These are phyloP conservation scores for Scutellaria barbata DNA, from an alignment of 257 asterid species.

Conservation along the genomic window DNA sequence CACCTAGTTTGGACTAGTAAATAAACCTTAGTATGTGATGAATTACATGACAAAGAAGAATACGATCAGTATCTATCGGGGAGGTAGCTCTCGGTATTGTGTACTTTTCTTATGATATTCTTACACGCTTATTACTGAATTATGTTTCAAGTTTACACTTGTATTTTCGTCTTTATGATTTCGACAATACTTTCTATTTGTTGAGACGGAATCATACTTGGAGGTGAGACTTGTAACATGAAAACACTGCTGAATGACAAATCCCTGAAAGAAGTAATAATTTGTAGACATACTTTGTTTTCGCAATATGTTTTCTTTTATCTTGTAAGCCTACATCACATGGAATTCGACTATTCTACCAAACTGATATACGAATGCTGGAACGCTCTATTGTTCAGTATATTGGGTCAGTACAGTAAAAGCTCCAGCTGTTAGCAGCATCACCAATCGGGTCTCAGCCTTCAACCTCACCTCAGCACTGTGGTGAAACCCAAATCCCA, in stretches of 20 bases:
- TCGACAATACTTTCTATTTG: background rate
- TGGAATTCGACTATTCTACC: too few relatives aligned
- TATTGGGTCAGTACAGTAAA: constrained; percentile 17
- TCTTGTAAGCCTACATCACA: background rate
- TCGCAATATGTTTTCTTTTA: background rate
- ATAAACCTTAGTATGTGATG: constrained; percentile 13
- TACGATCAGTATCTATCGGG: constrained; percentile 18
- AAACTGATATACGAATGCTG: background rate
- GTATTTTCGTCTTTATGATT: background rate
- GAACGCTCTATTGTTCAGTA: background rate
- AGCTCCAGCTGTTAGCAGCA: constrained; percentile 39
- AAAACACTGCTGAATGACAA: background rate
- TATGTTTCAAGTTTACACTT: constrained; percentile 20
- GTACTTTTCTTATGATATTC: constrained; percentile 6
- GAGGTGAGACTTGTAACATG: background rate
- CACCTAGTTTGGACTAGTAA: constrained; percentile 78
- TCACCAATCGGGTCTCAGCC: constrained; percentile 34
- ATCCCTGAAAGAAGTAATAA: background rate
- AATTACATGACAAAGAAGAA: constrained; percentile 13
- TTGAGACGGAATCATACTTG: background rate
- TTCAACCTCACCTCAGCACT: constrained; percentile 46
- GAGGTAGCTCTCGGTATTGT: constrained; percentile 24
- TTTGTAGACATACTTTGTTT: constrained; percentile 1
- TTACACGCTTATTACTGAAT: constrained; percentile 24
- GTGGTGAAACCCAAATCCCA: constrained; percentile 44